Conservation (phyloP, 805 yeast species). For the Wickerhamiella sergipiensis region DNA sequence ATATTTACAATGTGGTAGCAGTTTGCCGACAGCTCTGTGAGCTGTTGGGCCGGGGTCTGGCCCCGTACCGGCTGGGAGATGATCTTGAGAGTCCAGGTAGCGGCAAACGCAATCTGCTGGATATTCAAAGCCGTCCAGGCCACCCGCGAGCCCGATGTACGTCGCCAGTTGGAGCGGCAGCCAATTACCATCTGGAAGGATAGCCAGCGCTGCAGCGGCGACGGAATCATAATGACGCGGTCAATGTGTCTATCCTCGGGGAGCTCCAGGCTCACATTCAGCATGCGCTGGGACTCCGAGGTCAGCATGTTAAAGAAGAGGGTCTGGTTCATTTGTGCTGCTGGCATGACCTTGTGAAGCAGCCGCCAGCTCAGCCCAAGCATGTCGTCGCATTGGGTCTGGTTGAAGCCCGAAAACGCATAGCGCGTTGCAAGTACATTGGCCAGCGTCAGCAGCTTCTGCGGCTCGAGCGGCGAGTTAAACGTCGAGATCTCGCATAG, state of each 20-base stretch:
- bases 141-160: constrained; percentile 32
- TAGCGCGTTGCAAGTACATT: constrained; percentile 54
- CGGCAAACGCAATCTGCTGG: constrained; percentile 57
- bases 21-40: constrained; percentile 19
- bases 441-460: constrained; percentile 21
- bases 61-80: constrained; percentile 12
- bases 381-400: constrained; percentile 56
- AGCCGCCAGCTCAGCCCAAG: constrained; percentile 41
- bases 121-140: constrained; percentile 56
- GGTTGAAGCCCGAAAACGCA: constrained; percentile 57
- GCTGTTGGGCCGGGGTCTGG: constrained; percentile 29
- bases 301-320: constrained; percentile 33
- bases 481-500: background rate
- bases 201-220: constrained; percentile 51
- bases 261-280: constrained; percentile 57
- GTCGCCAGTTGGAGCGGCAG: constrained; percentile 31
- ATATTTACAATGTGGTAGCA: constrained; percentile 21
- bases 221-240: constrained; percentile 59
- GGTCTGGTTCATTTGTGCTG: constrained; percentile 16
- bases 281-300: constrained; percentile 60
- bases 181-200: constrained; percentile 60
- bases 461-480: background rate
- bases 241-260: constrained; percentile 55
- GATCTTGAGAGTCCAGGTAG: constrained; percentile 48
- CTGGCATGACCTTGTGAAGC: constrained; percentile 21